Conservation (phyloP, 2,329 filamentous ascomycete species). For the Plectosphaerella cucumerina region DNA sequence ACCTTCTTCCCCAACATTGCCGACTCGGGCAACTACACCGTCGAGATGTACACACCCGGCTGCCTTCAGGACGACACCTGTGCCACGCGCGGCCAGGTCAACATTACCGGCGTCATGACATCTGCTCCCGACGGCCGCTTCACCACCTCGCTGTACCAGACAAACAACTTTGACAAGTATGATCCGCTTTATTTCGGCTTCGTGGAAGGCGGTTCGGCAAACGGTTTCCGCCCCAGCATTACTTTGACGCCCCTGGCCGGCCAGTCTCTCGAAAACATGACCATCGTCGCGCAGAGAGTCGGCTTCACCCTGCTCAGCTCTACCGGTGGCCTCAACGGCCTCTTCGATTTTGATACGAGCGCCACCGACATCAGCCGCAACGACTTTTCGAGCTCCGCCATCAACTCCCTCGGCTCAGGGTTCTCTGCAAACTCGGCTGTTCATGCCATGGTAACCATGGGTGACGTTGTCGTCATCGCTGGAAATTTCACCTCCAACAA, state of each 20-base stretch:
- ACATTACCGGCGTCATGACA: conserved; percentile 71
- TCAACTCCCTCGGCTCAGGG: conserved; percentile 70
- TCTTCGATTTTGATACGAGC: conserved; percentile 82
- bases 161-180: conserved; percentile 95
- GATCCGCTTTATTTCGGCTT: conserved; percentile 85
- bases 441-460: conserved; percentile 60
- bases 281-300: conserved; percentile 85
- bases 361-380: conserved; percentile 51
- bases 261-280: conserved; percentile 58
- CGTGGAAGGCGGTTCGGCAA: conserved; percentile 66
- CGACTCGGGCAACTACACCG: conserved; percentile 85
- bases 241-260: conserved; percentile 67
- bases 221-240: conserved; percentile 72
- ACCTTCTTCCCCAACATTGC: conserved; percentile 80
- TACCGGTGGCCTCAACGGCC: conserved; percentile 77
- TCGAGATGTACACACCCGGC: conserved; percentile 89
- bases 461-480: conserved; percentile 67
- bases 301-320: conserved; percentile 71
- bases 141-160: conserved; percentile 71
- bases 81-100: conserved; percentile 70
- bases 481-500: conserved; percentile 74
- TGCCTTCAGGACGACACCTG: conserved; percentile 80
- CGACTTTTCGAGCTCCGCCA: conserved; percentile 65
- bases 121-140: conserved; percentile 42
- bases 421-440: conserved; percentile 67